These are phyloP conservation scores for Aspergillus pseudoviridinutans DNA, from an alignment of 2,329 filamentous ascomycete species.

Conservation along the genomic window DNA sequence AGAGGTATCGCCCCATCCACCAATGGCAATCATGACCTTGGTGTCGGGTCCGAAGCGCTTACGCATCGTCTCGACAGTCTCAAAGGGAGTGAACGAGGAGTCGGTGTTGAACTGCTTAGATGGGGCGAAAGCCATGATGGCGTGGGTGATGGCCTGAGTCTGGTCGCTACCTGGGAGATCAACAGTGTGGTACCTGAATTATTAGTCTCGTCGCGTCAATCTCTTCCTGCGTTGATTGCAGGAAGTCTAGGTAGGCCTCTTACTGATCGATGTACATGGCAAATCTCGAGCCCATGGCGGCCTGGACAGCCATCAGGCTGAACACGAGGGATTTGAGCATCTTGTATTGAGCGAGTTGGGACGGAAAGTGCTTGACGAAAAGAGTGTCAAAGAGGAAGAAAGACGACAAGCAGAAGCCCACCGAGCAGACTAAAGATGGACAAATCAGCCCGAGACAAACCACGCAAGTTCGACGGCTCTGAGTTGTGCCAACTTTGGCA, in stretches of 20 bases:
- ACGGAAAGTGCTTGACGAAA: not conserved
- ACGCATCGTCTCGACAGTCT: conserved; percentile 49
- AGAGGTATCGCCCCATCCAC: conserved; percentile 67
- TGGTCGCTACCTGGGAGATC: conserved; percentile 30
- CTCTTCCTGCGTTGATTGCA: not conserved
- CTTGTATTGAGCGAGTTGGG: not conserved
- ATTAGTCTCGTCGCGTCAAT: conserved; percentile 5
- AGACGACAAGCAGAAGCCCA: not conserved
- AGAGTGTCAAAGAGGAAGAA: not conserved
- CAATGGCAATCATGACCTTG: conserved; percentile 67
- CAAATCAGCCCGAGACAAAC: not conserved
- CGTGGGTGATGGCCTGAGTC: conserved; percentile 50
- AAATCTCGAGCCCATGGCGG: conserved; percentile 28
- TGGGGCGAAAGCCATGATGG: conserved; percentile 54
- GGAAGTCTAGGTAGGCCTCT: conserved; percentile 10
- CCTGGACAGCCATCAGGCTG: conserved; percentile 29
- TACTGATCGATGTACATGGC: conserved; percentile 49
- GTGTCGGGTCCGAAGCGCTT: conserved; percentile 52
- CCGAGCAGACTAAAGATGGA: no score
- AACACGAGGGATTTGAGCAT: conserved; percentile 27
- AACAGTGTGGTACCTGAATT: conserved; percentile 39
- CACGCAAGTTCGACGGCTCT: no score
- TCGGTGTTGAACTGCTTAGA: conserved; percentile 49
- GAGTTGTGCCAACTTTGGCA: not conserved
- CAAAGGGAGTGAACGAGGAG: conserved; percentile 51